Conservation (phyloP, 2,329 filamentous ascomycete genomes). For the Fusarium protoensiforme region DNA sequence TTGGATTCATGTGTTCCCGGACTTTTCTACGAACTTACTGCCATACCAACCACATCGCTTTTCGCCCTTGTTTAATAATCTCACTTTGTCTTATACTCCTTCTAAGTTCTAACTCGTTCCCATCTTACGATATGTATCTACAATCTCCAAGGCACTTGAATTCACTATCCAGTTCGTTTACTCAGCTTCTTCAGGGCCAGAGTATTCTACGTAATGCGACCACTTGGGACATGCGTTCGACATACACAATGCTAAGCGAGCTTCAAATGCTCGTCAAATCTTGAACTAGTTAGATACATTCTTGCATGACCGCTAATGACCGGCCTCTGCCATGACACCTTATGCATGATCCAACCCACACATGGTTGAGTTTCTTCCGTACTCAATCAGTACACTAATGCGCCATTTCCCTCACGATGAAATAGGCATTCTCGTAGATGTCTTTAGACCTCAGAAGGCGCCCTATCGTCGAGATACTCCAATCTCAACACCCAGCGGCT, state of each 20-base stretch:
- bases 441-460: neutral
- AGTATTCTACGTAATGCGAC: neutral
- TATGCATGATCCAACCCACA: neutral
- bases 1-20: neutral
- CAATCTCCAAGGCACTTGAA: neutral
- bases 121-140: neutral
- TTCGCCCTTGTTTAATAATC: neutral
- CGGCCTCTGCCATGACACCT: neutral
- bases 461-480: conserved; percentile 26
- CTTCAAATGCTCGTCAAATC: neutral
- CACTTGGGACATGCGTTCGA: neutral
- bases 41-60: neutral
- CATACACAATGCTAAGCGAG: neutral
- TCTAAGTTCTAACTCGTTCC: neutral
- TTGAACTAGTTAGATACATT: neutral
- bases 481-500: conserved; percentile 74
- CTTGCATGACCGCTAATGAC: neutral
- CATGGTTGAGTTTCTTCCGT: neutral
- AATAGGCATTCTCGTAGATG: neutral
- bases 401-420: neutral
- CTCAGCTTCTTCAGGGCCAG: neutral
- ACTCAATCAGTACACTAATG: neutral
- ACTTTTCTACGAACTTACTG: neutral
- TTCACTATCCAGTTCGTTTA: neutral
- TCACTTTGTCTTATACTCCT: neutral